Conservation (phyloP, 495 filamentous ascomycete species). For the Xylaria grammica region DNA sequence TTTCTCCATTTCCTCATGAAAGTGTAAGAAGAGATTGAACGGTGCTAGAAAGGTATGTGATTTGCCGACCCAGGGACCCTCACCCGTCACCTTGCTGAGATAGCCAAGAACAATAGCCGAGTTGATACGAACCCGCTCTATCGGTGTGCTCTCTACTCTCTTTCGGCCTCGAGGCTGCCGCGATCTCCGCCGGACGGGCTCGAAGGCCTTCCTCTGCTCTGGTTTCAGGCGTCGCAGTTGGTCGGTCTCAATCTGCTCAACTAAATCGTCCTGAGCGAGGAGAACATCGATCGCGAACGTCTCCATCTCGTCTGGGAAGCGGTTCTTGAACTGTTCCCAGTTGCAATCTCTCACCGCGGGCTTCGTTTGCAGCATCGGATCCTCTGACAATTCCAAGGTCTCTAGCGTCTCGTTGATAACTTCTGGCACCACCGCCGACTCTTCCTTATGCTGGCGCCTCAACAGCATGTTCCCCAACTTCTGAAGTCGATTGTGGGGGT, state of each 20-base stretch:
- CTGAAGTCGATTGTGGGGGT: slow-evolving; percentile 20
- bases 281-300: slow-evolving; percentile 43
- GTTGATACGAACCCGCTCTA: slow-evolving; percentile 48
- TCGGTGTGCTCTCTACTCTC: slow-evolving; percentile 27
- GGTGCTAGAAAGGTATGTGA: slow-evolving; percentile 46
- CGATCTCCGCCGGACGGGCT: slow-evolving; percentile 24
- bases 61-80: slow-evolving; percentile 27
- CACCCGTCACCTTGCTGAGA: slow-evolving; percentile 35
- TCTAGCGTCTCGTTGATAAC: slow-evolving; percentile 3
- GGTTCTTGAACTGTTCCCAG: slow-evolving; percentile 48
- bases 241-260: slow-evolving; percentile 23
- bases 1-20: slow-evolving; percentile 43
- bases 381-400: slow-evolving; percentile 1
- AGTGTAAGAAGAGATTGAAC: slow-evolving; percentile 46
- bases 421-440: neutral
- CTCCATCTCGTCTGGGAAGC: slow-evolving; percentile 35
- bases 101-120: slow-evolving; percentile 42
- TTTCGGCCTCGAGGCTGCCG: slow-evolving; percentile 31
- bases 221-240: slow-evolving; percentile 19
- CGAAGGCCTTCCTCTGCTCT: slow-evolving; percentile 23
- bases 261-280: slow-evolving; percentile 26
- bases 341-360: slow-evolving; percentile 38
- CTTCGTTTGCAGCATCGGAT: slow-evolving; percentile 20
- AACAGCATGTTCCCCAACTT: slow-evolving; percentile 13
- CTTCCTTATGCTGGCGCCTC: neutral